Conservation (phyloP, 2,329 filamentous ascomycete genomes). For the Hyphodiscus sp. region DNA sequence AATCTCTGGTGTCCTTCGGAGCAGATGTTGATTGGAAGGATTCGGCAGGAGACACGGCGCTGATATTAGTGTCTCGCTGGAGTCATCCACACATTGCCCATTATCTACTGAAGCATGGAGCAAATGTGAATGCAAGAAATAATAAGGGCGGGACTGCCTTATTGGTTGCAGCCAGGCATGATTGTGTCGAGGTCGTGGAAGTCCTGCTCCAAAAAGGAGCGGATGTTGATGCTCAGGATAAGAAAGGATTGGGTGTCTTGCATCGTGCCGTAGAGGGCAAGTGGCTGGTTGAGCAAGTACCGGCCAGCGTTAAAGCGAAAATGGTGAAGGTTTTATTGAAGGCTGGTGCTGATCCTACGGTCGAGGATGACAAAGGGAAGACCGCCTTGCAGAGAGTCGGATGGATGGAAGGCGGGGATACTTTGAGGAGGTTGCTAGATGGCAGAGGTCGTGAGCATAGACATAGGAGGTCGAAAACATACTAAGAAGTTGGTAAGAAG, state of each 20-base stretch:
- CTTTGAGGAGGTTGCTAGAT: constrained; percentile 11
- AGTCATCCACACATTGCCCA: constrained; percentile 9
- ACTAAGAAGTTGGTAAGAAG: neutral
- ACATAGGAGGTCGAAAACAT: neutral
- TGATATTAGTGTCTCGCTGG: constrained; percentile 11
- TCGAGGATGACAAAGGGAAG: constrained; percentile 12
- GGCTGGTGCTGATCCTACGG: constrained; percentile 13
- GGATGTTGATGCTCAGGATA: constrained; percentile 11
- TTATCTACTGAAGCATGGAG: constrained; percentile 10
- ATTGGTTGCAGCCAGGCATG: constrained; percentile 14
- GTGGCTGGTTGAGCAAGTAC: constrained; percentile 8
- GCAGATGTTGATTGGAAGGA: constrained; percentile 13
- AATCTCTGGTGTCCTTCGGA: constrained; percentile 5
- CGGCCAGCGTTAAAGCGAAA: constrained; percentile 7
- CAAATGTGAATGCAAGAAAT: constrained; percentile 11
- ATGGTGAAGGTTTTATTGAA: constrained; percentile 14
- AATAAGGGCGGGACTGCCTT: constrained; percentile 13
- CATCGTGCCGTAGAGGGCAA: constrained; percentile 17
- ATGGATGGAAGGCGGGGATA: constrained; percentile 12
- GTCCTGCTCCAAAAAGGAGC: constrained; percentile 11
- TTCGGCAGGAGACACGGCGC: constrained; percentile 11
- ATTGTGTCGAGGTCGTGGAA: constrained; percentile 8
- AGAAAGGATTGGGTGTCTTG: constrained; percentile 12
- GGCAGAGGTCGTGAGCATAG: neutral
- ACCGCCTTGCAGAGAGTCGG: constrained; percentile 9